Evolutionary conservation across 495 filamentous ascomycete species (phyloP).

Genomic region (Hypoxylon trugodes): DNA sequence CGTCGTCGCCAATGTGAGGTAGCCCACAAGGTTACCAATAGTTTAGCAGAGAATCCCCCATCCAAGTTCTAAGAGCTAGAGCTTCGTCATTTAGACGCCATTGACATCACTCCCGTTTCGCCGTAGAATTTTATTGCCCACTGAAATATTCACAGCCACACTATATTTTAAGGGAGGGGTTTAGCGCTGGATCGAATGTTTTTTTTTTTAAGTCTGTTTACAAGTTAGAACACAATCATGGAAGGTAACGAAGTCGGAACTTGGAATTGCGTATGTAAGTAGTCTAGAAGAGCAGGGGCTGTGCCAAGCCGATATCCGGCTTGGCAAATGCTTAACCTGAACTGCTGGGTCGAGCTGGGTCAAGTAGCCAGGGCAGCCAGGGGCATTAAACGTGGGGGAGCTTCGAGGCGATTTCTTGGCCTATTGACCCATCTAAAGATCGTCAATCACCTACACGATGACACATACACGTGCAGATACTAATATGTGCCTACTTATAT

Average conservation of each 20-base stretch:
- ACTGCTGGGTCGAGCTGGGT: slow-evolving; percentile 20
- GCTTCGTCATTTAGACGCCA: slow-evolving; percentile 23
- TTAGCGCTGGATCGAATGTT: slow-evolving; percentile 17
- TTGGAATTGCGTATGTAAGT: slow-evolving; percentile 10
- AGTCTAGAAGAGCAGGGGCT: slow-evolving; percentile 10
- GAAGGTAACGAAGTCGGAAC: slow-evolving; percentile 12
- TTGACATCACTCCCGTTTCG: slow-evolving; percentile 33
- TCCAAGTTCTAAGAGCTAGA: not conserved
- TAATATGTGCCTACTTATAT: no score
- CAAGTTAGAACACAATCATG: slow-evolving; percentile 1
- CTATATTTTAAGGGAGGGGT: slow-evolving; percentile 8
- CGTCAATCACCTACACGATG: not conserved
- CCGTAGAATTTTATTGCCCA: slow-evolving; percentile 2
- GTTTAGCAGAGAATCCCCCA: not conserved
- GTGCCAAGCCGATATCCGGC: slow-evolving; percentile 41
- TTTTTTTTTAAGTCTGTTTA: slow-evolving; percentile 4
- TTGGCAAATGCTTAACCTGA: slow-evolving; percentile 45
- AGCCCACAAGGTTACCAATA: not conserved
- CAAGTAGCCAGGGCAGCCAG: no score
- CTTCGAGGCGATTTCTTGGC: not conserved
- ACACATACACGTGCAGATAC: not conserved
- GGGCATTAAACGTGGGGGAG: slow-evolving; percentile 32
- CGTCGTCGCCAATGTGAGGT: not conserved
- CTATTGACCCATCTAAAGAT: not conserved
- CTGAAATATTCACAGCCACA: not conserved